Conservation (phyloP, 257 asterid species). For the Lantana camara region DNA sequence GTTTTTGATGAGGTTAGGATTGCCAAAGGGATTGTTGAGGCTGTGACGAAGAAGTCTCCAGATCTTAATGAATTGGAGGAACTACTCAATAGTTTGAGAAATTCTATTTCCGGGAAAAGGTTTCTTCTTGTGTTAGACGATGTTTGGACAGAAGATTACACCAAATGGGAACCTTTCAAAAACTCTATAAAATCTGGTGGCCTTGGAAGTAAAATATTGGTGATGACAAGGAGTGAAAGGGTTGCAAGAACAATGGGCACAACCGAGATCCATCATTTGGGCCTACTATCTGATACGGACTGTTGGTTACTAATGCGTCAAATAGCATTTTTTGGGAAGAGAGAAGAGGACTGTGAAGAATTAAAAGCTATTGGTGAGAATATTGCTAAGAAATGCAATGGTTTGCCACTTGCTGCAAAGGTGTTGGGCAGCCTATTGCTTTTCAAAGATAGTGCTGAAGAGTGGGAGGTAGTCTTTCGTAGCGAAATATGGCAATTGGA, state of each 20-base stretch:
- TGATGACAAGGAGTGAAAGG: conserved; percentile 34
- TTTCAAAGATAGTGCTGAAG: conserved; percentile 29
- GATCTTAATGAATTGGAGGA: neutral
- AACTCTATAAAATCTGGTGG: neutral
- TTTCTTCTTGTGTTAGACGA: conserved; percentile 19
- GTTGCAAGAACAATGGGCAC: conserved; percentile 34
- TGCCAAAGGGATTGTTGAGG: conserved; percentile 16
- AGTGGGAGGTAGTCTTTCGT: conserved; percentile 38
- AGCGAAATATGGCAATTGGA: conserved; percentile 34
- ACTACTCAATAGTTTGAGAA: neutral
- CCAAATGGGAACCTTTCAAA: conserved; percentile 6
- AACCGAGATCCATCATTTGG: conserved; percentile 23
- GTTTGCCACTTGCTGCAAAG: conserved; percentile 49
- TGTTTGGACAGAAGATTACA: conserved; percentile 15
- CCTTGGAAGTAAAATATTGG: conserved; percentile 22
- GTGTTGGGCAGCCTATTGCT: conserved; percentile 37
- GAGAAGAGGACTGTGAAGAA: conserved; percentile 4
- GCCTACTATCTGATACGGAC: conserved; percentile 28
- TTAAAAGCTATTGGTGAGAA: conserved; percentile 23
- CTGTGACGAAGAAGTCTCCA: neutral
- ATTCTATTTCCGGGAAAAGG: neutral
- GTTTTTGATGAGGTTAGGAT: neutral
- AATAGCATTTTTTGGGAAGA: conserved; percentile 28
- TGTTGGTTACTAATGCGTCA: conserved; percentile 40
- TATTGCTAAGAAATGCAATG: conserved; percentile 44